Base-by-base conservation (phyloP, 2,329 filamentous ascomycete species). In the Aspergillus fructus region DNA sequence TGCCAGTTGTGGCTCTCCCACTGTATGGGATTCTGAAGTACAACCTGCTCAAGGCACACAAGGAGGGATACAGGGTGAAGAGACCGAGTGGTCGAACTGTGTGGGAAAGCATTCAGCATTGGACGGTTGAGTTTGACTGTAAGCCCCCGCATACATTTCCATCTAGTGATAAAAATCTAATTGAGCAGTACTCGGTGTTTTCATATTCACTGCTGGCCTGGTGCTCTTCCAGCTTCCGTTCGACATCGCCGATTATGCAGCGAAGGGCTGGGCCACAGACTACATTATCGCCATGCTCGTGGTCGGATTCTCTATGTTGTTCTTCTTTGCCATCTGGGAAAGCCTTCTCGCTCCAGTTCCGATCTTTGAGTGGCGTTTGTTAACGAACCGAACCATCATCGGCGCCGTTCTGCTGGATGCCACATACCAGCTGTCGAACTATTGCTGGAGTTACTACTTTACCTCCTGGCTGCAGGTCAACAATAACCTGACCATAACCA, bases 221-320 rank as follows among this genome's bases (percentile, higher is more conserved):
- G 79, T 83, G 0, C 73, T 90, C 6, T 85, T 90, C 68, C 78
- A 89, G 3, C 78, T 90, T 13, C 84, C 87, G 0, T 87, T 90
- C 71, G 83, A 75, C 23, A 77, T 90, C 11, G 75, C 78, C 51
- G 47, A 60, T 3, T 66, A 62, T 8, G 72, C 78, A 3, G 64
- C 69, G 6, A 54, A 73, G 4, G 69, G 72, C 19, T 83, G 79
- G 79, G 56, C 63, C 4, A 74, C 78, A 0, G 73, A 75, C 12
- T 68, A 78, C 23, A 78, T 84, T 62, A 78, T 84, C 51, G 73
- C 71, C 30, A 79, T 85, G 70, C 66, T 78, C 9, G 76, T 85
- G 2, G 65, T 86, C 21, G 86, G 87, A 0, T 70, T 80, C 15
- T 58, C 82, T 0, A 75, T 83, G 7, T 71, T 89, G 0, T 66